A percentile compares a stretch with the other conserved stretches of the same genome.
Evolutionary conservation across 2,329 filamentous ascomycete species (phyloP).

Genomic region (Alternaria sp.): DNA sequence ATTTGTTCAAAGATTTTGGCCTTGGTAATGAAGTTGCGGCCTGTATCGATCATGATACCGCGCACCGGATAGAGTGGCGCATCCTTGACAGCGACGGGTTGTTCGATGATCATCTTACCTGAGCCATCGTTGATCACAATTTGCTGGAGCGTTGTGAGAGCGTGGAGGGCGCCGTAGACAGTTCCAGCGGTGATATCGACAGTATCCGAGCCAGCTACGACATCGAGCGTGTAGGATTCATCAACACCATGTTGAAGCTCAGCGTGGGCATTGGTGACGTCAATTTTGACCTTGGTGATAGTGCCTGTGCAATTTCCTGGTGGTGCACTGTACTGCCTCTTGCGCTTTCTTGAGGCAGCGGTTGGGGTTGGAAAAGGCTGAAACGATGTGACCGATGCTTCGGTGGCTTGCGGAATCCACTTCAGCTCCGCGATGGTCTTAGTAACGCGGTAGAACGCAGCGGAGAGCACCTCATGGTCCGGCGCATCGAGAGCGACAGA

Average conservation of each 20-base stretch:
- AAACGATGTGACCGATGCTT: constrained; percentile 60
- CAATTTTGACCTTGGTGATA: constrained; percentile 55
- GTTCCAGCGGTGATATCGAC: constrained; percentile 59
- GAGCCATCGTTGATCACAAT: constrained; percentile 58
- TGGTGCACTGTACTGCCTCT: constrained; percentile 26
- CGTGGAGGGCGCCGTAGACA: constrained; percentile 62
- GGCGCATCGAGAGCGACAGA: constrained; percentile 50
- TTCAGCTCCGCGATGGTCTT: constrained; percentile 56
- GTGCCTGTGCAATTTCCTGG: constrained; percentile 33
- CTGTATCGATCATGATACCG: constrained; percentile 63
- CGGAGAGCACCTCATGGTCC: constrained; percentile 44
- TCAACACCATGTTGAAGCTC: constrained; percentile 63
- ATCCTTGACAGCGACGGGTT: constrained; percentile 60
- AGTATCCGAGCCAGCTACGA: constrained; percentile 48
- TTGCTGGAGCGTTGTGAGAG: constrained; percentile 65
- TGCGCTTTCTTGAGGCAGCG: constrained; percentile 22
- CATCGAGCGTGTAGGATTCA: constrained; percentile 61
- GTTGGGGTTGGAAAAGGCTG: constrained; percentile 58
- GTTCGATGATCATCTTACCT: constrained; percentile 57
- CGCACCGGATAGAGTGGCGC: constrained; percentile 61
- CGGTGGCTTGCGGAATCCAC: constrained; percentile 62
- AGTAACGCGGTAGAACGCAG: constrained; percentile 60
- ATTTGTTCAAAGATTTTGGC: constrained; percentile 62
- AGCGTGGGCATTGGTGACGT: constrained; percentile 54
- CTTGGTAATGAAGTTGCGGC: constrained; percentile 61